Evolutionary conservation across 2,329 filamentous ascomycete genomes (phyloP).

Genomic region (Penicillium sumatraense): DNA sequence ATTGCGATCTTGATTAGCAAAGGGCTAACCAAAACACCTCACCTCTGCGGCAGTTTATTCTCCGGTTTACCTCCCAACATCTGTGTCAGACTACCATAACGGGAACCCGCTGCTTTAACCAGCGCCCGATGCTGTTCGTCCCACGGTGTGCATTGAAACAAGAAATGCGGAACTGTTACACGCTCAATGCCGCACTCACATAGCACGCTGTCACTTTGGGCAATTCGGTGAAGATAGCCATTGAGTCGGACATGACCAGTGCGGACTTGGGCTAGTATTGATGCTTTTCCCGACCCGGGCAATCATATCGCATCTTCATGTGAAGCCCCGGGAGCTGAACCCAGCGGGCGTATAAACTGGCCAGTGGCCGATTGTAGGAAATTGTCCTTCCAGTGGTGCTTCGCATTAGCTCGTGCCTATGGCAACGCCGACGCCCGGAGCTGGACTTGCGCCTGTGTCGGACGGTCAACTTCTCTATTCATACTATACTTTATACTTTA

Average conservation of each 20-base stretch:
- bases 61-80: conserved; percentile 5
- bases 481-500: no score
- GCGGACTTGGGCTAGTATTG: conserved; percentile 1
- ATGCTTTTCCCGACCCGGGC: conserved; percentile 6
- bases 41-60: background rate
- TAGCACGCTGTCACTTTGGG: background rate
- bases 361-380: background rate
- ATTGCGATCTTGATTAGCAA: no score
- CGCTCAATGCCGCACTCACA: conserved; percentile 1
- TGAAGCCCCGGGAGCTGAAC: background rate
- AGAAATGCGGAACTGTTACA: conserved; percentile 4
- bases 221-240: conserved; percentile 3
- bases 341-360: conserved; percentile 4
- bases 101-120: background rate
- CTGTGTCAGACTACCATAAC: background rate
- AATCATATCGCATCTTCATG: conserved; percentile 6
- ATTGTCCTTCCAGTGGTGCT: background rate
- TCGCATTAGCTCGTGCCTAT: background rate
- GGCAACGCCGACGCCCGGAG: conserved; percentile 3
- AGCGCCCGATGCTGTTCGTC: background rate
- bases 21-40: no score
- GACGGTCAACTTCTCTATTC: background rate
- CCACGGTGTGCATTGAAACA: conserved; percentile 5
- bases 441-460: background rate
- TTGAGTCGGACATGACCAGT: conserved; percentile 3